Evolutionary conservation across 768 basidiomycete genomes (phyloP).

Genomic region (Rubroboletus satanas): DNA sequence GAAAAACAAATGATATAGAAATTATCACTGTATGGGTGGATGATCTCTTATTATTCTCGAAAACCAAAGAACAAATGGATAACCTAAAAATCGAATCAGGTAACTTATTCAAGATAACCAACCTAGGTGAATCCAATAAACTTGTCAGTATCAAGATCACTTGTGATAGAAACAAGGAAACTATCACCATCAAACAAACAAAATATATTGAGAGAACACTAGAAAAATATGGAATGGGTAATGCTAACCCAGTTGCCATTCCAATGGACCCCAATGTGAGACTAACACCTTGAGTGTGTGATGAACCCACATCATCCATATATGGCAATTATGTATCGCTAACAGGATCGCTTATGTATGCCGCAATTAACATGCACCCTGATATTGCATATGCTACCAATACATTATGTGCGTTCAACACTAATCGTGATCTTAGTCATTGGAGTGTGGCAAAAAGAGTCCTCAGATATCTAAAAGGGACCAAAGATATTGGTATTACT

Average conservation of each 20-base stretch:
- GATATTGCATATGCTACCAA: constrained; percentile 9
- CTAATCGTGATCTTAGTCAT: constrained; percentile 1
- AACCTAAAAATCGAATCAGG: not conserved
- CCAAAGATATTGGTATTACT: not conserved
- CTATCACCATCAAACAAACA: not conserved
- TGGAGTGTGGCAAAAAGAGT: constrained; percentile 13
- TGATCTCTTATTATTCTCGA: not conserved
- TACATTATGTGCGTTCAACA: constrained; percentile 10
- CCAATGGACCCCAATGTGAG: not conserved
- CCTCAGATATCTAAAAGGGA: constrained; percentile 13
- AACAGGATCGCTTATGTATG: constrained; percentile 25
- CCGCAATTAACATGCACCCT: constrained; percentile 3
- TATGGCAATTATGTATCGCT: not conserved
- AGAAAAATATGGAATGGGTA: not conserved
- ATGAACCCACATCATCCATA: rapidly evolving
- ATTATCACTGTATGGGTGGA: not conserved
- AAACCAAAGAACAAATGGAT: not conserved
- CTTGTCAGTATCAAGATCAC: not conserved
- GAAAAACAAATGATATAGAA: not conserved
- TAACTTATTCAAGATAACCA: not conserved
- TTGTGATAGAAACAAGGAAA: not conserved
- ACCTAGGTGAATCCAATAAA: not conserved
- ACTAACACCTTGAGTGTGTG: not conserved
- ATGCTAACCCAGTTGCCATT: constrained; percentile 4
- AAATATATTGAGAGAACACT: constrained; percentile 10